These are phyloP conservation scores for Coccinonectria pachysandricola DNA, from an alignment of 2,329 filamentous ascomycete species.

Conservation along the genomic window DNA sequence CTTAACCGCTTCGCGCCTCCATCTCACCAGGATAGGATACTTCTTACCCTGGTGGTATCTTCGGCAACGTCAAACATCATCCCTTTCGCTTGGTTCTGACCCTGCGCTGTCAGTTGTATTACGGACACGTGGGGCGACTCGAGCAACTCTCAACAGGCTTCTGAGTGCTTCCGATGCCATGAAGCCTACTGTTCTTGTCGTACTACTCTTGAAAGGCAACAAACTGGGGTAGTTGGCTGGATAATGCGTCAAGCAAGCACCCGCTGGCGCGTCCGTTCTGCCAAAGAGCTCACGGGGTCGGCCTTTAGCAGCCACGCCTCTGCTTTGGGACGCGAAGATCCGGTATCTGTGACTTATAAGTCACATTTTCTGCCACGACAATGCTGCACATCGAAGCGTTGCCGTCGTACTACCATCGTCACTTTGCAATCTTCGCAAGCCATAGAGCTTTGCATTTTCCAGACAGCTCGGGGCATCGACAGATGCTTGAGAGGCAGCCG, in stretches of 20 bases:
- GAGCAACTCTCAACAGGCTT: conserved; percentile 5
- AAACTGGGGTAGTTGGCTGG: conserved; percentile 12
- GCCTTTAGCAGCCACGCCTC: conserved; percentile 7
- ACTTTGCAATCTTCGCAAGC: too few species aligned
- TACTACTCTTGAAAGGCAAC: neutral
- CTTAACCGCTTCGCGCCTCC: too few species aligned
- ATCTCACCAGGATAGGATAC: too few species aligned
- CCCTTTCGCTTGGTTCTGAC: conserved; percentile 4
- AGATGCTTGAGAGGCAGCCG: too few species aligned
- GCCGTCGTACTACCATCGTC: too few species aligned
- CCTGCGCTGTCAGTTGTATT: conserved; percentile 13
- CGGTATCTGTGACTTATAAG: conserved; percentile 5
- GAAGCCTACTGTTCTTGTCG: neutral
- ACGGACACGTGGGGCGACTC: conserved; percentile 16
- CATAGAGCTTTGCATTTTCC: too few species aligned
- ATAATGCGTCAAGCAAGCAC: conserved; percentile 17
- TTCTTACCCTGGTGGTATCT: neutral
- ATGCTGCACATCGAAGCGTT: too few species aligned
- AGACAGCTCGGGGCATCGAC: too few species aligned
- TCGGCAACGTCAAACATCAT: conserved; percentile 7
- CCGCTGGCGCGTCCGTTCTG: conserved; percentile 14
- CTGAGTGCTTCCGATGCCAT: neutral
- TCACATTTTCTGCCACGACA: too few species aligned
- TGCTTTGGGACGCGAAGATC: conserved; percentile 5
- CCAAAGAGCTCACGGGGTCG: conserved; percentile 12